Base-by-base conservation (phyloP, 139 green algal genomes). In the Micromonas pusilla region DNA sequence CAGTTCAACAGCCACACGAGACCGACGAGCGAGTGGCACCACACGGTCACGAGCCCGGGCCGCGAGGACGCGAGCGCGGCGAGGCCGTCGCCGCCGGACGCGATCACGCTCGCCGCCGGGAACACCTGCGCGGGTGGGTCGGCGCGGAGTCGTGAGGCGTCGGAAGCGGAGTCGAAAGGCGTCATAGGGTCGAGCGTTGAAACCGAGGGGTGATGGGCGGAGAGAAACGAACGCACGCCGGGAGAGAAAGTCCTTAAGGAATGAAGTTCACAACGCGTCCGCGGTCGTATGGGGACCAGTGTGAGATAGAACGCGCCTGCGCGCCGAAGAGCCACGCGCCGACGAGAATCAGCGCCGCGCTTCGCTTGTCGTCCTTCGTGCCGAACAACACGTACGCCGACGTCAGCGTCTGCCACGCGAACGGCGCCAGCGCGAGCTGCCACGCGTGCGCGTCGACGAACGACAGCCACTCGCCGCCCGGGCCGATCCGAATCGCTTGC, bases 331-430 rank as follows among this genome's bases (percentile, higher is more conserved):
- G 26, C n/a, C 37, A 33, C 19, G 28, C 26, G 5, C 72, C 72
- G 26, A 68, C 6, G 26, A 62, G 62, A 28, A 78, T 52, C 28
- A 26, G 13, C 2, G 68, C 21, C 19, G 53, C 72, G 0, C 45
- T 28, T 0, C 72, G 52, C n/a, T 68, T 67, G 33, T 78, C 72
- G 62, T 78, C 72, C 4, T 68, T 32, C 52, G 72, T 78, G 32
- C 9, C 1, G 1, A 30, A 30, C 1, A 78, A 3, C 20, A 78
- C 37, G 72, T 78, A 78, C 52, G 53, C 28, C 1, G 31, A 60
- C 52, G 72, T 78, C n/a, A 52, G 21, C 2, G 31, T 62, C 30
- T 78, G 72, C 72, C 72, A 78, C 32, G 52, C 72, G 52, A 78
- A 68, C 52, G 72, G 72, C 2, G 52, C 0, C 9, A 52, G 9